Conservation (phyloP, 768 basidiomycete species). For the Lyophyllum atratum region DNA sequence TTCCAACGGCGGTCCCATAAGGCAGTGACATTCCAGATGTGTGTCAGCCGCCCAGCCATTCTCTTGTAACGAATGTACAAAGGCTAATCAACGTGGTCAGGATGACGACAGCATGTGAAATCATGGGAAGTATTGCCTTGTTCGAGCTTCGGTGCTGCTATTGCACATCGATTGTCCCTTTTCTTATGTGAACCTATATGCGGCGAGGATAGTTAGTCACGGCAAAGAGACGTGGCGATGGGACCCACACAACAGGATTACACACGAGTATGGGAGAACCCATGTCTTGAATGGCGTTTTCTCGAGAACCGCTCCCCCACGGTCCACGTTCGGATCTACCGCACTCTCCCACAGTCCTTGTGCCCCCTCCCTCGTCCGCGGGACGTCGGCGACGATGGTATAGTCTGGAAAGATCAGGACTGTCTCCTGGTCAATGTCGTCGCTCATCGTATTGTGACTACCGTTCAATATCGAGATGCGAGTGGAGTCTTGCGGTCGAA, state of each 20-base stretch:
- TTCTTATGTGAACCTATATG: constrained; percentile 90
- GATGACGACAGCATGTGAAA: constrained; percentile 2
- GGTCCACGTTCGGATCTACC: constrained; percentile 59
- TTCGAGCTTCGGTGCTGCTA: constrained; percentile 84
- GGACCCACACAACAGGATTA: constrained; percentile 83
- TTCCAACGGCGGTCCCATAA: constrained; percentile 60
- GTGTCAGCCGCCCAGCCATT: constrained; percentile 79
- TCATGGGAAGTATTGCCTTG: constrained; percentile 46
- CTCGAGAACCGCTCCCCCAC: constrained; percentile 43
- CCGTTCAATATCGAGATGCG: constrained; percentile 80
- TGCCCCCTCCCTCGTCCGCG: constrained; percentile 64
- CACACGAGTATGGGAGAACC: constrained; percentile 87
- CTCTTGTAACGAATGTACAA: constrained; percentile 60
- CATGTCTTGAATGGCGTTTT: constrained; percentile 63
- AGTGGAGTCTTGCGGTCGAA: constrained; percentile 53
- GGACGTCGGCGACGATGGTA: constrained; percentile 77
- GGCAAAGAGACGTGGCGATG: constrained; percentile 7
- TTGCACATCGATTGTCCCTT: constrained; percentile 88
- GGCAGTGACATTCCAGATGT: constrained; percentile 61
- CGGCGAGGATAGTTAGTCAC: not conserved
- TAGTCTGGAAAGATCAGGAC: constrained; percentile 94
- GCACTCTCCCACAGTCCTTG: constrained; percentile 64
- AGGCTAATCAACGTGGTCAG: constrained; percentile 42
- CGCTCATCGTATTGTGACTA: constrained; percentile 74
- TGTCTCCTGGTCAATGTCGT: constrained; percentile 64